Conservation (phyloP, 148 eudicot species). For the Euryodendron excelsum region DNA sequence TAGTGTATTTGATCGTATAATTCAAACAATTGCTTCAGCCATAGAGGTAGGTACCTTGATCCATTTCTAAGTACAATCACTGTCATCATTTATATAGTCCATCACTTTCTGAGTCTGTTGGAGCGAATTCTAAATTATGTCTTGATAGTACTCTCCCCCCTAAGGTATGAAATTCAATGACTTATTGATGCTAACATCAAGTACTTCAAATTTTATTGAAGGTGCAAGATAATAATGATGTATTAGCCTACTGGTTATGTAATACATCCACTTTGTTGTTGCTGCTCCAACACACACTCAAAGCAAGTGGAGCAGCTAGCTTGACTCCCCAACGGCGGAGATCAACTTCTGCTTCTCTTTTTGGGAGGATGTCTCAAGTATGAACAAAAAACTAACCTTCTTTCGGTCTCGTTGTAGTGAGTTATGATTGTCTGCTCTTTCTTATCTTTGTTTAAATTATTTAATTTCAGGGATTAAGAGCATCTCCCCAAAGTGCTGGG, state of each 20-base stretch:
- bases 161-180: neutral
- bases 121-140: neutral
- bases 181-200: neutral
- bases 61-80: neutral
- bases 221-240: slow-evolving; percentile 83
- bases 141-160: neutral
- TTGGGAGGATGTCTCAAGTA: slow-evolving; percentile 98
- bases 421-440: neutral
- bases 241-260: slow-evolving; percentile 86
- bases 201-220: slow-evolving; percentile 29
- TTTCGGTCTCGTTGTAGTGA: neutral
- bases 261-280: slow-evolving; percentile 83
- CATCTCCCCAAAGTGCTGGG: slow-evolving; percentile 84
- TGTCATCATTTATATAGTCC: neutral
- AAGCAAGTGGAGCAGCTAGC: slow-evolving; percentile 92
- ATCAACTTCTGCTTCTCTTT: slow-evolving; percentile 81
- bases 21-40: slow-evolving; percentile 81
- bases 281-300: slow-evolving; percentile 96
- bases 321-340: slow-evolving; percentile 88
- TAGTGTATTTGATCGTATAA: slow-evolving; percentile 83
- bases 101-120: slow-evolving; percentile 1
- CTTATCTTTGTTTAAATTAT: neutral
- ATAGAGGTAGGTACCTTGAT: slow-evolving; percentile 52
- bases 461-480: slow-evolving; percentile 58
- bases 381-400: slow-evolving; percentile 7